Conservation (phyloP, 164 flowering plant species). For the Malania oleifera region DNA sequence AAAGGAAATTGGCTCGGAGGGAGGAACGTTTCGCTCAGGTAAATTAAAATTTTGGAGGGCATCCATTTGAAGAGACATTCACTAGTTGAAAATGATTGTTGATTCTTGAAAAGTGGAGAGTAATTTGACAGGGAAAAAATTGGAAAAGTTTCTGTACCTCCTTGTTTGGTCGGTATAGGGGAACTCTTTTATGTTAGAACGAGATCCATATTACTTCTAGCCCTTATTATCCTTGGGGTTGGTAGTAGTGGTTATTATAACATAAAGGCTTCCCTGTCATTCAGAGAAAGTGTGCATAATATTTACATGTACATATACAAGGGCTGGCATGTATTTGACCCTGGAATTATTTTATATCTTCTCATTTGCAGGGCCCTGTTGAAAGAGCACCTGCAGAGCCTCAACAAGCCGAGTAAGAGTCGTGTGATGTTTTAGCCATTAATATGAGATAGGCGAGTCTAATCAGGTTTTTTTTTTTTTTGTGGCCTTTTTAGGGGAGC, state of each 20-base stretch:
- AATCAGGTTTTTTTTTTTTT: background rate
- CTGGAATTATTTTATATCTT: background rate
- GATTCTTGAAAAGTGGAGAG: background rate
- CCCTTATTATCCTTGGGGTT: too few species aligned
- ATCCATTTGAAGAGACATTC: background rate
- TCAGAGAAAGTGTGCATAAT: too few species aligned
- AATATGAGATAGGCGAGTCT: background rate
- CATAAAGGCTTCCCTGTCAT: too few species aligned
- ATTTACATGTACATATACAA: too few species aligned
- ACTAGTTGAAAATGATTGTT: background rate
- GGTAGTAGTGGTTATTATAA: too few species aligned
- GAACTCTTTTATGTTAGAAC: too few species aligned
- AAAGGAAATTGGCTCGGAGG: slow-evolving; percentile 4
- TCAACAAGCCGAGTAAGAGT: background rate
- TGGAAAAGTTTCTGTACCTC: too few species aligned
- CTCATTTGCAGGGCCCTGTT: background rate
- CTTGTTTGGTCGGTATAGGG: too few species aligned
- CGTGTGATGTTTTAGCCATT: too few species aligned
- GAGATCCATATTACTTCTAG: too few species aligned
- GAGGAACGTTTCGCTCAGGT: slow-evolving; percentile 7
- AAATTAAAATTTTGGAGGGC: background rate
- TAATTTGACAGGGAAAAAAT: too few species aligned
- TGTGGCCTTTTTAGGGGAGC: background rate
- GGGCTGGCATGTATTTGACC: too few species aligned
- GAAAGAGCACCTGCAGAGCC: background rate